Evolutionary conservation across 2,329 filamentous ascomycete genomes (phyloP).

Genomic region (Cytospora piceicola): DNA sequence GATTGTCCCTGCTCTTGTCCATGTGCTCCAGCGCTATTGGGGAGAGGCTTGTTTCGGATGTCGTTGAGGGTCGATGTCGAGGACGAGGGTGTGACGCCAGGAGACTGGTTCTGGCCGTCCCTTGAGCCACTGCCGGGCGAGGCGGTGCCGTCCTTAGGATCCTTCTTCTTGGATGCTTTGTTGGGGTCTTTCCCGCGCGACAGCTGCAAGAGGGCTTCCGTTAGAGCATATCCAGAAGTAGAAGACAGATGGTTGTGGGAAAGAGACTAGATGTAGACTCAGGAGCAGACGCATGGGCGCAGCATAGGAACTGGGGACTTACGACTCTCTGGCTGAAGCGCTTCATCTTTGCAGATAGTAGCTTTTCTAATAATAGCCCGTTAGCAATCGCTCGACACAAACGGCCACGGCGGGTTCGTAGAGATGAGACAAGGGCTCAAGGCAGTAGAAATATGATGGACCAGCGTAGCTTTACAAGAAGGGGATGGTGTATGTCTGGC

Average conservation of each 20-base stretch:
- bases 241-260: conserved; percentile 10
- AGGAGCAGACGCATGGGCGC: conserved; percentile 1
- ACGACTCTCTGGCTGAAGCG: conserved; percentile 97
- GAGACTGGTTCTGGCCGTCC: conserved; percentile 61
- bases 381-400: conserved; percentile 22
- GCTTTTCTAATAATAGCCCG: conserved; percentile 29
- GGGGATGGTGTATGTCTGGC: conserved; percentile 13
- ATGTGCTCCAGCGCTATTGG: conserved; percentile 52
- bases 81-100: conserved; percentile 77
- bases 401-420: conserved; percentile 16
- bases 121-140: conserved; percentile 70
- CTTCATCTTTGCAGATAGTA: conserved; percentile 74
- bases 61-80: conserved; percentile 88
- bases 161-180: conserved; percentile 81
- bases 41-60: conserved; percentile 77
- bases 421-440: conserved; percentile 12
- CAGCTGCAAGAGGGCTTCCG: conserved; percentile 61
- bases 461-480: conserved; percentile 10
- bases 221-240: conserved; percentile 17
- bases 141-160: conserved; percentile 74
- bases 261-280: conserved; percentile 13
- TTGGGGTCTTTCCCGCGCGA: conserved; percentile 85
- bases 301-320: conserved; percentile 49
- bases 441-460: conserved; percentile 4
- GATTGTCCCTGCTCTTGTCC: conserved; percentile 47